Conservation (phyloP, 1,284 basidiomycete species). For the Sporisorium graminicola region DNA sequence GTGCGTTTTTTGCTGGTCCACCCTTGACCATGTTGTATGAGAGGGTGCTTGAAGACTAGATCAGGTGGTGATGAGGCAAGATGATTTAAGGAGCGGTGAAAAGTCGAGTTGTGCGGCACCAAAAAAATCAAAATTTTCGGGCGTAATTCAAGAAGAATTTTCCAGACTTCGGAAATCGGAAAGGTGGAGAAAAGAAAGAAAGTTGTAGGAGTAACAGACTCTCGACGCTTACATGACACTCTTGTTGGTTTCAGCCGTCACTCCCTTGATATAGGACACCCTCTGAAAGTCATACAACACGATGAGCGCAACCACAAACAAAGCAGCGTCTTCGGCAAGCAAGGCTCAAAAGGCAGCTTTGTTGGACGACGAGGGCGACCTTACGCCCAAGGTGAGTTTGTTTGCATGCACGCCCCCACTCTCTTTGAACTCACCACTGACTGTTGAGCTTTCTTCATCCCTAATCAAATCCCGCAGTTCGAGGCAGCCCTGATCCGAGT, state of each 20-base stretch:
- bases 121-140: conserved; percentile 11
- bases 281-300: background rate
- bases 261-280: no score
- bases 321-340: background rate
- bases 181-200: conserved; percentile 25
- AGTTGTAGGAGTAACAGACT: background rate
- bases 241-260: background rate
- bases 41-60: background rate
- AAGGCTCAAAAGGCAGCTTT: conserved; percentile 21
- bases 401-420: background rate
- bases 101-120: no score
- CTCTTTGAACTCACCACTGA: background rate
- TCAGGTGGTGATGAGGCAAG: background rate
- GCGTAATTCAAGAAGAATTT: conserved; percentile 17
- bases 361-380: conserved; percentile 51
- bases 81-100: no score
- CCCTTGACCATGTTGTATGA: conserved; percentile 29
- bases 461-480: conserved; percentile 19
- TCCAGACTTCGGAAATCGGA: conserved; percentile 33
- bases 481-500: conserved; percentile 32
- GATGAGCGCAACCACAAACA: conserved; percentile 9
- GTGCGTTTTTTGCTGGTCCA: conserved; percentile 1
- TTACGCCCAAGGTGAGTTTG: conserved; percentile 28
- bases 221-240: background rate
- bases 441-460: background rate